Conservation (phyloP, 2,329 filamentous ascomycete genomes). For the Diaporthe citriasiana region DNA sequence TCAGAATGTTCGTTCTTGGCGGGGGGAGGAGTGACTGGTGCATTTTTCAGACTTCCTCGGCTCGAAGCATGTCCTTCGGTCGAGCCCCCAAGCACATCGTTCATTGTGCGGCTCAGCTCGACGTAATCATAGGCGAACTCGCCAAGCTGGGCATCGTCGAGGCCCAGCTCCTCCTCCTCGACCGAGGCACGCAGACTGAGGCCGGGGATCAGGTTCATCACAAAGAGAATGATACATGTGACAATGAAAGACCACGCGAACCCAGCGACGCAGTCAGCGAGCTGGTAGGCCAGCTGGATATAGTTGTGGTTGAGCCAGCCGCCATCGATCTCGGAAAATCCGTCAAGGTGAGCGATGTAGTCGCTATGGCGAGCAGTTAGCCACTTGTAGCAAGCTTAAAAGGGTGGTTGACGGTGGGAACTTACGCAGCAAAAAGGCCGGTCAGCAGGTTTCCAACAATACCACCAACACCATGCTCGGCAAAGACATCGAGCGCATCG, state of each 20-base stretch:
- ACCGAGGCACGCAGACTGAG: constrained; percentile 76
- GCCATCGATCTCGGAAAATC: constrained; percentile 69
- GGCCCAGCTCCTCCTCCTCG: constrained; percentile 77
- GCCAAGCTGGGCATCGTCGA: constrained; percentile 82
- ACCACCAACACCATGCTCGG: constrained; percentile 88
- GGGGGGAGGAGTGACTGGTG: constrained; percentile 10
- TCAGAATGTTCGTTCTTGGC: constrained; percentile 31
- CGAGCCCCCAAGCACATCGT: constrained; percentile 49
- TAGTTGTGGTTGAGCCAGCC: constrained; percentile 81
- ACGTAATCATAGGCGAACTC: constrained; percentile 90
- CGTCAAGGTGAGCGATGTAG: constrained; percentile 82
- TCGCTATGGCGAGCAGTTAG: constrained; percentile 59
- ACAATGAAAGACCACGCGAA: constrained; percentile 77
- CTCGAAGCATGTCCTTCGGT: constrained; percentile 39
- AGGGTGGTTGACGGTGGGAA: constrained; percentile 41
- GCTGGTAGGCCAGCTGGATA: constrained; percentile 78
- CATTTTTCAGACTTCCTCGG: constrained; percentile 44
- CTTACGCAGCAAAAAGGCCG: constrained; percentile 80
- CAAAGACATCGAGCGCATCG: constrained; percentile 91
- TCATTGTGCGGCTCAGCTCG: constrained; percentile 76
- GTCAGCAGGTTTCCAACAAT: constrained; percentile 86
- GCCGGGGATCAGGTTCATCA: constrained; percentile 79
- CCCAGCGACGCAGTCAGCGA: constrained; percentile 76
- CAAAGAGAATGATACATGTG: constrained; percentile 77
- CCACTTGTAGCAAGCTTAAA: background rate